Evolutionary conservation across 805 yeast species (phyloP).

Genomic region (Zygosaccharomyces kombuchaensis): DNA sequence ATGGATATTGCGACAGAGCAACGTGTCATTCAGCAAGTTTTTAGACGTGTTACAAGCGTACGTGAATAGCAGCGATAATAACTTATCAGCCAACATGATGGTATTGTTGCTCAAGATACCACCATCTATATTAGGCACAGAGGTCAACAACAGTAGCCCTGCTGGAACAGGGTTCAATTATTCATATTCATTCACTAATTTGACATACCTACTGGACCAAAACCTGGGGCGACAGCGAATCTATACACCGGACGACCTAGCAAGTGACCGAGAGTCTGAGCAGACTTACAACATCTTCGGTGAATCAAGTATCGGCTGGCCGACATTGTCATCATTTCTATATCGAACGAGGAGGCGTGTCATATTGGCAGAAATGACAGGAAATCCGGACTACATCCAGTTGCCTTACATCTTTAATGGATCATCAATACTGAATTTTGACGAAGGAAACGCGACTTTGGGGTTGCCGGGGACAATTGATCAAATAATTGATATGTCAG

Average conservation of each 20-base stretch:
- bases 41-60: conserved; percentile 33
- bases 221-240: conserved; percentile 20
- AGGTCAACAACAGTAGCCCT: conserved; percentile 17
- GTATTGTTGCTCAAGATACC: conserved; percentile 38
- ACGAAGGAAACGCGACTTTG: conserved; percentile 19
- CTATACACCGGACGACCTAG: conserved; percentile 31
- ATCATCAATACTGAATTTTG: conserved; percentile 21
- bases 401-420: conserved; percentile 31
- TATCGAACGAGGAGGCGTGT: conserved; percentile 36
- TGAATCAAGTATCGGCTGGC: conserved; percentile 30
- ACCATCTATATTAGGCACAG: conserved; percentile 4
- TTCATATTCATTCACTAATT: conserved; percentile 8
- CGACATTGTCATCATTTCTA: conserved; percentile 36
- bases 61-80: conserved; percentile 41
- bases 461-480: conserved; percentile 19
- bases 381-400: conserved; percentile 28
- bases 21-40: conserved; percentile 27
- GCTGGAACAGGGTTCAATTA: neutral
- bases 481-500: conserved; percentile 13
- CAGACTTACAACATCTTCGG: conserved; percentile 18
- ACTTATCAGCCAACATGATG: conserved; percentile 43
- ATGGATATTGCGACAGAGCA: conserved; percentile 19
- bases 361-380: conserved; percentile 35
- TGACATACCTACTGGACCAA: conserved; percentile 21
- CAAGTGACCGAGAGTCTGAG: conserved; percentile 19